A percentile compares a stretch with the other conserved stretches of the same genome.
Evolutionary conservation across 192 early-diverging fungal species (phyloP).

Genomic region (Coemansia guatemalensis): DNA sequence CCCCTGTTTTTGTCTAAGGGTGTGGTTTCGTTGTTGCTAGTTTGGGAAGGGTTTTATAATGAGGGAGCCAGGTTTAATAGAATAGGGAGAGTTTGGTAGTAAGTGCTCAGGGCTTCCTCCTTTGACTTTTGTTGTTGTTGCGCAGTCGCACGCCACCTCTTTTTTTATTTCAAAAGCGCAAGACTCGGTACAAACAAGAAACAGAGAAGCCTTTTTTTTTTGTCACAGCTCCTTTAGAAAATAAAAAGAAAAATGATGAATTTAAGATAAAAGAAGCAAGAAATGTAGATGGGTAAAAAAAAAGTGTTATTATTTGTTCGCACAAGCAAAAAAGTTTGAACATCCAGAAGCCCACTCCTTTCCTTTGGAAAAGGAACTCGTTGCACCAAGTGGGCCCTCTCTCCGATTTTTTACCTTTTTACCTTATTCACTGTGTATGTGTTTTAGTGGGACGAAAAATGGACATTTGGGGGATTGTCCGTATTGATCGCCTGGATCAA

Average conservation of each 20-base stretch:
- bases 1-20: neutral
- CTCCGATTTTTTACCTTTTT: neutral
- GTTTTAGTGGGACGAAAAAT: neutral
- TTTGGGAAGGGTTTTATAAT: neutral
- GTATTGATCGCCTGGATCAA: neutral
- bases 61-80: neutral
- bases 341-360: neutral
- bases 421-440: neutral
- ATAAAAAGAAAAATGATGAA: neutral
- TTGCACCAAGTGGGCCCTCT: neutral
- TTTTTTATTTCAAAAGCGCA: neutral
- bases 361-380: neutral
- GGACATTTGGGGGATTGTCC: neutral
- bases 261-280: neutral
- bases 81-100: neutral
- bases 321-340: neutral
- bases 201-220: neutral
- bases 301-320: neutral
- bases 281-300: constrained; percentile 1
- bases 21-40: neutral
- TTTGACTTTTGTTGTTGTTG: neutral
- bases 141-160: neutral
- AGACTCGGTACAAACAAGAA: neutral
- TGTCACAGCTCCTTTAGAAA: constrained; percentile 6
- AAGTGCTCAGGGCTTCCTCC: neutral